These are phyloP conservation scores for Trichoderma brevicompactum DNA, from an alignment of 2,329 filamentous ascomycete genomes.

Conservation along the genomic window DNA sequence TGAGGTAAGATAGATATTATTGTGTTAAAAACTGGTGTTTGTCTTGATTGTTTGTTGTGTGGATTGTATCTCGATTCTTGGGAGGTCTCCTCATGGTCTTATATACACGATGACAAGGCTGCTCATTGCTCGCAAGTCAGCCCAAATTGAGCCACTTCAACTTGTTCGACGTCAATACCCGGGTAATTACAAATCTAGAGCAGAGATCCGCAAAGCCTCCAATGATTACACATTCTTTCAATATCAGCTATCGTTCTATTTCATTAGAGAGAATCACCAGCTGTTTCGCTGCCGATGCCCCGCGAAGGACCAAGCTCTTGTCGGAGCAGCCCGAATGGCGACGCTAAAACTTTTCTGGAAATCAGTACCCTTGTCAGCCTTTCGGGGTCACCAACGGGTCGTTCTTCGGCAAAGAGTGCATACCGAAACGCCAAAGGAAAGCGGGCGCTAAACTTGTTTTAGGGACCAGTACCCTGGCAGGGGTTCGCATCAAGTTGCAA, in stretches of 20 bases:
- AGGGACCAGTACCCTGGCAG: constrained; percentile 18
- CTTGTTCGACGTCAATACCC: background rate
- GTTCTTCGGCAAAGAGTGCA: background rate
- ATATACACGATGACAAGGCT: background rate
- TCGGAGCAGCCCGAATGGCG: background rate
- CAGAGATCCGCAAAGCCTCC: background rate
- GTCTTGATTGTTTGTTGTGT: background rate
- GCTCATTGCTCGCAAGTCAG: background rate
- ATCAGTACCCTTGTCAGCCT: constrained; percentile 16
- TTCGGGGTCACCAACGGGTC: background rate
- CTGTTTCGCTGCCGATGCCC: background rate
- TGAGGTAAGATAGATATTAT: background rate
- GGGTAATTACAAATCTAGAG: background rate
- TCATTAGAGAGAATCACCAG: background rate
- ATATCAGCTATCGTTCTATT: background rate
- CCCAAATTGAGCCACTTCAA: background rate
- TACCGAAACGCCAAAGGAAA: background rate
- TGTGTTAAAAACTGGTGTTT: background rate
- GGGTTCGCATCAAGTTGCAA: background rate
- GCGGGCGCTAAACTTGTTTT: constrained; percentile 12
- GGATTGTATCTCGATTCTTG: background rate
- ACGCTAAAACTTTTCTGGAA: constrained; percentile 6
- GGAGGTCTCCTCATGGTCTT: background rate
- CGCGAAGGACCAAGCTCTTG: background rate
- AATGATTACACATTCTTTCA: constrained; percentile 13